phyloP scores from a whole-genome alignment of 352 stramenopile species.

The Plasmopara muralis region DNA sequence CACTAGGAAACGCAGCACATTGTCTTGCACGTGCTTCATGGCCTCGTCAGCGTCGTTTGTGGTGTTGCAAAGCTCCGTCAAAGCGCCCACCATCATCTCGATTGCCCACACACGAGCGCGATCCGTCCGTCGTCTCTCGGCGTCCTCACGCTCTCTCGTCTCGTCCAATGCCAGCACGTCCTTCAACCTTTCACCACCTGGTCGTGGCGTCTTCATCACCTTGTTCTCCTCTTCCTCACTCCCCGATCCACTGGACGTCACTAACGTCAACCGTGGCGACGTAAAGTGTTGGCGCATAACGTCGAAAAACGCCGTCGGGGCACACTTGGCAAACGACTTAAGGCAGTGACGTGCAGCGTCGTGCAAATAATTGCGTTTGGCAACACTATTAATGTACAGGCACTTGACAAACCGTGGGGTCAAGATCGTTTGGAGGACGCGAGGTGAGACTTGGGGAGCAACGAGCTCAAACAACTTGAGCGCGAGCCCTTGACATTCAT shows the following conservation, averaged over 20 bases:
- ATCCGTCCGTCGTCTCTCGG: slow-evolving; percentile 43
- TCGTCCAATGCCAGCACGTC: slow-evolving; percentile 72
- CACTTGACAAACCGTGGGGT: slow-evolving; percentile 78
- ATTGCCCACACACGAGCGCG: slow-evolving; percentile 70
- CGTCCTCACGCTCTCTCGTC: slow-evolving; percentile 63
- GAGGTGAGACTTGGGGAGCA: slow-evolving; percentile 38
- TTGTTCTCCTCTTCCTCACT: slow-evolving; percentile 36
- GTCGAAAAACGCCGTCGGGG: slow-evolving; percentile 56
- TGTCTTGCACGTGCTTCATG: slow-evolving; percentile 26
- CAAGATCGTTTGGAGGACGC: slow-evolving; percentile 52
- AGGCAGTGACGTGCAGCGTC: slow-evolving; percentile 66
- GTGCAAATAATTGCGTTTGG: slow-evolving; percentile 79
- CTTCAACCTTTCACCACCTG: slow-evolving; percentile 47
- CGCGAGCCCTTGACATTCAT: slow-evolving; percentile 70
- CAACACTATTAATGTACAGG: slow-evolving; percentile 74
- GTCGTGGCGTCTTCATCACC: slow-evolving; percentile 34
- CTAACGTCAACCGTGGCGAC: slow-evolving; percentile 48
- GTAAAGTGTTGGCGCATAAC: slow-evolving; percentile 71
- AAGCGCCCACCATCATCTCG: slow-evolving; percentile 46
- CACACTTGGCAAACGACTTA: slow-evolving; percentile 42
- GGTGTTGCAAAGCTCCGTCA: slow-evolving; percentile 33
- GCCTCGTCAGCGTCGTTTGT: slow-evolving; percentile 14
- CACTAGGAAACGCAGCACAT: slow-evolving; percentile 56
- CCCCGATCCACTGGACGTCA: slow-evolving; percentile 30
- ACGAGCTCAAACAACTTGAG: slow-evolving; percentile 83